phyloP scores from a whole-genome alignment of 805 yeast genomes.

The Saccharomyces mikatae region DNA sequence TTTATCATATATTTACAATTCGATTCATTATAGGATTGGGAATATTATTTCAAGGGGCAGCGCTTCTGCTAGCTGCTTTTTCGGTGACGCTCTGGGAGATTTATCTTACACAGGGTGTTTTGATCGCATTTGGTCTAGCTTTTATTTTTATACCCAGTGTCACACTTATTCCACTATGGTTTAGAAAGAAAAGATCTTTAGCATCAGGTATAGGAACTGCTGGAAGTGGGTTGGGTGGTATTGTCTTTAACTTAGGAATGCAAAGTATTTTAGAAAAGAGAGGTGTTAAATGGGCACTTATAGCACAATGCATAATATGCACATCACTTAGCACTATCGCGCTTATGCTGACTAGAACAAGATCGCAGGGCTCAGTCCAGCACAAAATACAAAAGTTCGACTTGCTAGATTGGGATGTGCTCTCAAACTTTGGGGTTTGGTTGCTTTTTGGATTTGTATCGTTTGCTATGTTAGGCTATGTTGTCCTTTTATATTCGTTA shows the following conservation, averaged over 20 bases:
- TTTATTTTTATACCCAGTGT: constrained; percentile 40
- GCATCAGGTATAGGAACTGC: constrained; percentile 34
- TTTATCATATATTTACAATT: constrained; percentile 39
- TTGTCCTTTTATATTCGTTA: constrained; percentile 48
- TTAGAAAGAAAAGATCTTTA: constrained; percentile 38
- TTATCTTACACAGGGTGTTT: constrained; percentile 48
- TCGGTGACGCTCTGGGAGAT: constrained; percentile 47
- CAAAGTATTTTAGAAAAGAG: constrained; percentile 29
- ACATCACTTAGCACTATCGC: constrained; percentile 28
- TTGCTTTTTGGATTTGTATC: constrained; percentile 35
- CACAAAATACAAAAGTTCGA: constrained; percentile 17
- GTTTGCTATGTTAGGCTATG: constrained; percentile 53
- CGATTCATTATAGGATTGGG: constrained; percentile 39
- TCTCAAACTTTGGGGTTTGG: constrained; percentile 37
- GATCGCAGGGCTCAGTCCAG: constrained; percentile 22
- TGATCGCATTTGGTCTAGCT: constrained; percentile 47
- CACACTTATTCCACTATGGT: constrained; percentile 50
- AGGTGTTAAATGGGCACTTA: constrained; percentile 31
- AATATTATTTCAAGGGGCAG: constrained; percentile 39
- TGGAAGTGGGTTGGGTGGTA: constrained; percentile 40
- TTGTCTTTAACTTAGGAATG: constrained; percentile 33
- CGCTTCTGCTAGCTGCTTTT: constrained; percentile 45
- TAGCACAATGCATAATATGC: constrained; percentile 33
- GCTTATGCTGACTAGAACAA: constrained; percentile 30
- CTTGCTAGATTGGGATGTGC: constrained; percentile 36